Conservation (phyloP, 1,284 basidiomycete species). For the Cryptococcus sp. region DNA sequence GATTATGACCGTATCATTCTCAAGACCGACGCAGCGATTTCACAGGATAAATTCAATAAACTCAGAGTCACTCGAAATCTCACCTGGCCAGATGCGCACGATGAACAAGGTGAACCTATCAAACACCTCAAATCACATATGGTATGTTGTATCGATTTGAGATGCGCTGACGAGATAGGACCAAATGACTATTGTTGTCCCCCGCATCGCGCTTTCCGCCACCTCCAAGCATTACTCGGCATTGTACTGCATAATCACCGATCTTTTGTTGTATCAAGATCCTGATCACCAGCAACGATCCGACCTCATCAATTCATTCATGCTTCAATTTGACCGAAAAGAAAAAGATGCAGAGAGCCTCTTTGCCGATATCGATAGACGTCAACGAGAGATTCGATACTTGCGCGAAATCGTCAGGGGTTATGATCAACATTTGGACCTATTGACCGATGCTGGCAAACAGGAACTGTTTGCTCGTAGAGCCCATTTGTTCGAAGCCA, state of each 20-base stretch:
- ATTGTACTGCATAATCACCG: slow-evolving; percentile 82
- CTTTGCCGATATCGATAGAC: slow-evolving; percentile 61
- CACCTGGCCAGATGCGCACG: slow-evolving; percentile 45
- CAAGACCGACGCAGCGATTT: slow-evolving; percentile 78
- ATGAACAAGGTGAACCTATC: slow-evolving; percentile 49
- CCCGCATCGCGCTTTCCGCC: slow-evolving; percentile 83
- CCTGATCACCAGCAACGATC: slow-evolving; percentile 71
- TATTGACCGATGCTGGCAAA: slow-evolving; percentile 54
- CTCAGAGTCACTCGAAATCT: slow-evolving; percentile 71
- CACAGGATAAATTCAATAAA: slow-evolving; percentile 93
- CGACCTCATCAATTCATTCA: slow-evolving; percentile 74
- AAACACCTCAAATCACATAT: slow-evolving; percentile 77
- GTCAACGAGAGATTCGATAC: slow-evolving; percentile 71
- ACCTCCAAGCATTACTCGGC: slow-evolving; percentile 79
- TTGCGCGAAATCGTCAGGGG: slow-evolving; percentile 55
- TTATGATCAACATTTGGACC: slow-evolving; percentile 55
- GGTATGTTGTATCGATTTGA: slow-evolving; percentile 48
- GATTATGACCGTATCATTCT: slow-evolving; percentile 86
- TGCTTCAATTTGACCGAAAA: slow-evolving; percentile 87
- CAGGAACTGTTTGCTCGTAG: slow-evolving; percentile 60
- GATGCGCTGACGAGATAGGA: slow-evolving; percentile 54
- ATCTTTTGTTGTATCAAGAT: slow-evolving; percentile 83
- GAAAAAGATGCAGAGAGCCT: slow-evolving; percentile 64
- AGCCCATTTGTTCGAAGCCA: slow-evolving; percentile 68
- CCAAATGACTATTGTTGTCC: slow-evolving; percentile 72